Percentiles rank a stretch among this genome's conserved stretches.
Conservation (phyloP, 2,329 filamentous ascomycete genomes). For the Lecanicillium sp. region DNA sequence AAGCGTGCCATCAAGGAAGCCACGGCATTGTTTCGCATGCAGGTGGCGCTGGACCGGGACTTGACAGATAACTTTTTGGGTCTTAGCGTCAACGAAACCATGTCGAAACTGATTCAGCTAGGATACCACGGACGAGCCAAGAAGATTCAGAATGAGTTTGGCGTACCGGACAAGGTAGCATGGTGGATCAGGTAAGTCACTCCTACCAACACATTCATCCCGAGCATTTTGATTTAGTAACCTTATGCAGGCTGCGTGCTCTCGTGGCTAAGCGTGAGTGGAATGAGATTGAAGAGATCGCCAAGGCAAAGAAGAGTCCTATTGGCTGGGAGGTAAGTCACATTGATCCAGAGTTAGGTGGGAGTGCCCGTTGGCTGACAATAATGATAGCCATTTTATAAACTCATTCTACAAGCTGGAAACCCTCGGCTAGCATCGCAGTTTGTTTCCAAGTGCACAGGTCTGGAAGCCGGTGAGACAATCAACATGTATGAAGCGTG, state of each 20-base stretch:
- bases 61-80: constrained; percentile 70
- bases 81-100: constrained; percentile 81
- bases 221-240: background rate
- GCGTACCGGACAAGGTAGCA: constrained; percentile 79
- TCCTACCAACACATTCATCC: background rate
- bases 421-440: constrained; percentile 77
- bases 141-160: constrained; percentile 87
- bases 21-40: constrained; percentile 69
- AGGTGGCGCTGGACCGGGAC: constrained; percentile 81
- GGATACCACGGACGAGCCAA: constrained; percentile 79
- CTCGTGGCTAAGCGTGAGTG: constrained; percentile 86
- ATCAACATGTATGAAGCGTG: constrained; percentile 97
- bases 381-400: constrained; percentile 68
- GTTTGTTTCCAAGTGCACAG: constrained; percentile 83
- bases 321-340: constrained; percentile 93
- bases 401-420: constrained; percentile 77
- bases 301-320: constrained; percentile 71
- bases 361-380: no score
- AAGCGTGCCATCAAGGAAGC: constrained; percentile 72
- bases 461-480: constrained; percentile 56
- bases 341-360: background rate
- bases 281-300: constrained; percentile 83
- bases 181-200: constrained; percentile 65
- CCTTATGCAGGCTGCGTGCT: constrained; percentile 60
- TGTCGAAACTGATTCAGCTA: constrained; percentile 76